A percentile compares a stretch with the other conserved stretches of the same genome.
Evolutionary conservation across 345 rosid genomes (phyloP).

Genomic region (Mallotus nudiflorus): DNA sequence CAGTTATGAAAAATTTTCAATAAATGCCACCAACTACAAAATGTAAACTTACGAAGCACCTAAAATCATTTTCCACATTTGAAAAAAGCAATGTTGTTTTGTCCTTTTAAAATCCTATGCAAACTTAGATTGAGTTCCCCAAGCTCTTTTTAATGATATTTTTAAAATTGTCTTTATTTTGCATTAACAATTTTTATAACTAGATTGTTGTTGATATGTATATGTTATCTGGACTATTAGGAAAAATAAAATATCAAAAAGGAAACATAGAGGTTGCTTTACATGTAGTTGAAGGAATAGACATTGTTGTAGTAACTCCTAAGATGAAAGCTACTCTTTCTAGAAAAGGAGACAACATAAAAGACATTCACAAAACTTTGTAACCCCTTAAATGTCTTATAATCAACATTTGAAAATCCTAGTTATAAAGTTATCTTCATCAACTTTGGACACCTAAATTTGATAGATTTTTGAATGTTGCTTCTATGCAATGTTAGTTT

Average conservation of each 20-base stretch:
- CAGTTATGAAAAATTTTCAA: background rate
- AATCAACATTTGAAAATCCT: too few relatives aligned
- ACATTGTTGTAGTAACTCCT: conserved; percentile 49
- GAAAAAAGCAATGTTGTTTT: background rate
- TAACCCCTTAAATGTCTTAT: conserved; percentile 59
- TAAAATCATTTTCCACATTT: background rate
- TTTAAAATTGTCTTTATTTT: too few relatives aligned
- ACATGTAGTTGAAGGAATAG: conserved; percentile 74
- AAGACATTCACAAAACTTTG: conserved; percentile 46
- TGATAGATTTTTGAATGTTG: too few relatives aligned
- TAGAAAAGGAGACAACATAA: conserved; percentile 39
- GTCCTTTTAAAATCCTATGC: background rate
- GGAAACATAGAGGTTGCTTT: conserved; percentile 67
- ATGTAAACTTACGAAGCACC: background rate
- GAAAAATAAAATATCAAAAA: conserved; percentile 70
- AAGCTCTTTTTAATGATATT: background rate
- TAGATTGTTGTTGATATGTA: too few relatives aligned
- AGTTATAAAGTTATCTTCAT: too few relatives aligned
- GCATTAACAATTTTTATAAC: too few relatives aligned
- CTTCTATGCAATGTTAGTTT: too few relatives aligned
- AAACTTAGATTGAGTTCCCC: background rate
- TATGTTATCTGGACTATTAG: conserved; percentile 44
- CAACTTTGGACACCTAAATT: too few relatives aligned
- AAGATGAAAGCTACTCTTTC: conserved; percentile 54
- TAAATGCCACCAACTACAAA: background rate